Evolutionary conservation across 208 protist genomes (phyloP).

Genomic region (Wallacemonas sp.): DNA sequence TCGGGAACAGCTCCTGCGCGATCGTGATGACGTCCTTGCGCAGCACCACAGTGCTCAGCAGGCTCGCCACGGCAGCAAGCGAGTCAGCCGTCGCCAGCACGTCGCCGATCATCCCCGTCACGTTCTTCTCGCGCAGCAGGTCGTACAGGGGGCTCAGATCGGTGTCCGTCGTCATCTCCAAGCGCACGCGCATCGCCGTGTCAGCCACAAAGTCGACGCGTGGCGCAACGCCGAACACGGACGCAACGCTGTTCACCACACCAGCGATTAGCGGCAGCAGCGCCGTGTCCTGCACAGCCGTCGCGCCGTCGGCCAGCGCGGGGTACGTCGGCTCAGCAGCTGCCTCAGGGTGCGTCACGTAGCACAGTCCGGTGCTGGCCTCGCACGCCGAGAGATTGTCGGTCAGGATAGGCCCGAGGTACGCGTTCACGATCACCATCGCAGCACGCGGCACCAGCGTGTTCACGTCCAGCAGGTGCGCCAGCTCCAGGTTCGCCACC

Average conservation of each 20-base stretch:
- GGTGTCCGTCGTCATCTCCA: background rate
- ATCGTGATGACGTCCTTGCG: background rate
- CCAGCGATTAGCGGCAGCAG: background rate
- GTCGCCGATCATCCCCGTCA: background rate
- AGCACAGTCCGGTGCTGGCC: background rate
- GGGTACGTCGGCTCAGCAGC: background rate
- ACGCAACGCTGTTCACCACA: background rate
- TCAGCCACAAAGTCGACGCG: slow-evolving; percentile 7
- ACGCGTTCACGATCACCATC: slow-evolving; percentile 7
- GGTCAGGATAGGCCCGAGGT: background rate
- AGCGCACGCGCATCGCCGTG: slow-evolving; percentile 2
- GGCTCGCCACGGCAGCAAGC: background rate
- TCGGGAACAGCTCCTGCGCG: background rate
- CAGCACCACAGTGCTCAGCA: slow-evolving; percentile 1
- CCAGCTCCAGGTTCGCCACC: background rate
- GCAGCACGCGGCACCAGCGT: slow-evolving; percentile 6
- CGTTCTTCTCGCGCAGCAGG: background rate
- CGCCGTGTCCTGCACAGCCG: slow-evolving; percentile 7
- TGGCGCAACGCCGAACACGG: background rate
- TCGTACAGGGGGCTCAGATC: background rate
- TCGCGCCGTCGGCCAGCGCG: background rate
- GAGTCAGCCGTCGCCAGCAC: background rate
- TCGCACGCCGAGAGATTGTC: slow-evolving; percentile 11
- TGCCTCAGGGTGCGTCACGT: background rate
- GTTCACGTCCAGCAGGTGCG: background rate